phyloP scores from a whole-genome alignment of 768 basidiomycete species.

The Rhodotorula sphaerocarpa region DNA sequence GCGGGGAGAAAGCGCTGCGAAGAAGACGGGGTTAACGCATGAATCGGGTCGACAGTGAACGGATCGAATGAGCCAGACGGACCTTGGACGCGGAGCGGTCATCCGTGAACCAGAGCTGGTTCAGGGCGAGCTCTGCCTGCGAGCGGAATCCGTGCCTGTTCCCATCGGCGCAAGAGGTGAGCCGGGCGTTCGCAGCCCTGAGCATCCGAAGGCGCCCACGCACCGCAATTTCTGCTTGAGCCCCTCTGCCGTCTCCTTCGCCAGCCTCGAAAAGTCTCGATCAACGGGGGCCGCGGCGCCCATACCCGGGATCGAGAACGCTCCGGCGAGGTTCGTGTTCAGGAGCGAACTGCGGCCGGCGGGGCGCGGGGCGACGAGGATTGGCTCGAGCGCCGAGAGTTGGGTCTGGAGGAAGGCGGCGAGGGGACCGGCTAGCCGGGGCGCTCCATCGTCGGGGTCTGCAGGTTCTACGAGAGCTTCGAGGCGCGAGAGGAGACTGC shows the following conservation, averaged over 20 bases:
- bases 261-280: constrained; percentile 12
- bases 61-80: neutral
- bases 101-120: constrained; percentile 30
- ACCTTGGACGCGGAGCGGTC: constrained; percentile 25
- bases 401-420: neutral
- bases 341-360: constrained; percentile 7
- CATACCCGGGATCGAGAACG: too few relatives aligned
- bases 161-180: too few relatives aligned
- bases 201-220: neutral
- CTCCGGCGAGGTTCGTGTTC: constrained; percentile 13
- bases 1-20: constrained; percentile 21
- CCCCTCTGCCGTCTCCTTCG: constrained; percentile 20
- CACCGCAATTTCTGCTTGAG: constrained; percentile 6
- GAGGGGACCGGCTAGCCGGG: neutral
- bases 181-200: too few relatives aligned
- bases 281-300: neutral
- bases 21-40: neutral
- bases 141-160: constrained; percentile 12
- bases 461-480: too few relatives aligned
- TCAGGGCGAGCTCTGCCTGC: constrained; percentile 4
- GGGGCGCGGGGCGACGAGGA: constrained; percentile 11
- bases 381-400: neutral
- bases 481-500: neutral
- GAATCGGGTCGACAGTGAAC: neutral
- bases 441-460: too few relatives aligned